phyloP scores from a whole-genome alignment of 2,329 filamentous ascomycete genomes.

The Kalmusia sp. region DNA sequence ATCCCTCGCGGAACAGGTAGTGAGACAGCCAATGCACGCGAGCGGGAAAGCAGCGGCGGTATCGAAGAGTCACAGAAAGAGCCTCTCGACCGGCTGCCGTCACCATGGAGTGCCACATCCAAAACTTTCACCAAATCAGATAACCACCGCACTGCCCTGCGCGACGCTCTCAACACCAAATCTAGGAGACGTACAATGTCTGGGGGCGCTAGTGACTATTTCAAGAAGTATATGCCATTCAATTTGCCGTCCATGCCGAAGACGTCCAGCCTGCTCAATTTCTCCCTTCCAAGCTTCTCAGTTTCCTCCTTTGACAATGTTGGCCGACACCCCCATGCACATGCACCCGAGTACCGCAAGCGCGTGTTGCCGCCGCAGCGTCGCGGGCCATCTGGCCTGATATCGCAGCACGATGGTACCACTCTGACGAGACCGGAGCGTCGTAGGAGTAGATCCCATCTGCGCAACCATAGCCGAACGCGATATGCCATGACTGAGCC shows the following conservation, averaged over 20 bases:
- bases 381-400: constrained; percentile 3
- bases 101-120: constrained; percentile 53
- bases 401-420: constrained; percentile 34
- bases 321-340: constrained; percentile 18
- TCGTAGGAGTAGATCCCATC: constrained; percentile 10
- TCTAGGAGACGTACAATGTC: constrained; percentile 49
- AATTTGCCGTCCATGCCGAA: constrained; percentile 47
- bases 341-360: constrained; percentile 18
- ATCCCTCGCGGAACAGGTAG: not conserved
- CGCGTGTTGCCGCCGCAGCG: constrained; percentile 23
- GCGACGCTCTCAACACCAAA: constrained; percentile 46
- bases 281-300: constrained; percentile 44
- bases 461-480: constrained; percentile 11
- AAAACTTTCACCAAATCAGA: constrained; percentile 45
- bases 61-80: constrained; percentile 11
- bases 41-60: not conserved
- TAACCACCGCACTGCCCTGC: constrained; percentile 46
- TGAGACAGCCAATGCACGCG: not conserved
- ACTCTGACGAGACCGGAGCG: constrained; percentile 16
- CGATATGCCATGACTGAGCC: constrained; percentile 25
- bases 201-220: constrained; percentile 41
- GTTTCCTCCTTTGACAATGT: constrained; percentile 33
- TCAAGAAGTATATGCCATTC: constrained; percentile 47
- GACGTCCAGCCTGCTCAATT: constrained; percentile 44
- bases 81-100: constrained; percentile 45